Conservation (phyloP, 1,284 basidiomycete genomes). For the Tranzscheliella williamsii region DNA sequence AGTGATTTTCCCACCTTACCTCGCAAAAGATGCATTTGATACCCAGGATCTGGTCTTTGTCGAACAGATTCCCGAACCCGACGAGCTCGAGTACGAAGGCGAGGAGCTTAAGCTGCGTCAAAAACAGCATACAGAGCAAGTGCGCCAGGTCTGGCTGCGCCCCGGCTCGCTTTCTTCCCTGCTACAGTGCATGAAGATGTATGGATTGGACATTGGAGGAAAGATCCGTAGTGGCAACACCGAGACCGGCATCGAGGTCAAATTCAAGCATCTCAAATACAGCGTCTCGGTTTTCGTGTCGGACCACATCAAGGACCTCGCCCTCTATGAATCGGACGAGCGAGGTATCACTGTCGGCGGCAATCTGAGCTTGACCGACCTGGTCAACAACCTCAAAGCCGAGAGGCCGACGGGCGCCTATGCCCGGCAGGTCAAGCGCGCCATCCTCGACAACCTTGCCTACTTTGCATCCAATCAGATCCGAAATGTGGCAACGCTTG, state of each 20-base stretch:
- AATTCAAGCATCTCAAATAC: conserved; percentile 46
- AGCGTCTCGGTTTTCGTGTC: conserved; percentile 58
- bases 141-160: conserved; percentile 46
- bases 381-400: conserved; percentile 35
- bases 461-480: conserved; percentile 62
- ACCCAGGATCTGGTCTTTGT: conserved; percentile 47
- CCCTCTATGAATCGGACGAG: conserved; percentile 28
- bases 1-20: conserved; percentile 60
- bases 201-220: conserved; percentile 23
- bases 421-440: conserved; percentile 35
- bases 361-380: conserved; percentile 50
- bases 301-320: conserved; percentile 45
- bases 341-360: conserved; percentile 52
- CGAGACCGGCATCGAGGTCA: conserved; percentile 54
- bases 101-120: conserved; percentile 4
- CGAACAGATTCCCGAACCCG: conserved; percentile 19
- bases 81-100: conserved; percentile 19
- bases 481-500: conserved; percentile 60
- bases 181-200: conserved; percentile 32
- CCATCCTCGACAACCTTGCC: conserved; percentile 43
- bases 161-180: conserved; percentile 46
- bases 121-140: conserved; percentile 1
- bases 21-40: conserved; percentile 49
- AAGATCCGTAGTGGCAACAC: conserved; percentile 54
- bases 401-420: conserved; percentile 14